Evolutionary conservation across 495 filamentous ascomycete species (phyloP).

Genomic region (Cercophora samala): DNA sequence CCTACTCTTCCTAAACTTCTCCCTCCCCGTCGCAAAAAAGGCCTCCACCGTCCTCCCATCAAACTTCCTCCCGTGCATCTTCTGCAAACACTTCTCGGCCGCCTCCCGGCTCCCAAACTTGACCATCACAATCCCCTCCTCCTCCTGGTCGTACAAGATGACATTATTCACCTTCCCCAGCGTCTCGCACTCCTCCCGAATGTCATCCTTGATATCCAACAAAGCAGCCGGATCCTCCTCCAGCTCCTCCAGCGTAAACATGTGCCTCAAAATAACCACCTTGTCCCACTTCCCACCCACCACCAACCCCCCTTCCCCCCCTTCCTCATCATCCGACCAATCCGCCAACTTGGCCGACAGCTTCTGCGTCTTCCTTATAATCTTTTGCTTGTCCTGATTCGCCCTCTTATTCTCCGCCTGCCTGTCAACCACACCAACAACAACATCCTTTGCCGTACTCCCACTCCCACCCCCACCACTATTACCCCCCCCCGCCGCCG

Average conservation of each 20-base stretch:
- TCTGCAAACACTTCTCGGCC: slow-evolving; percentile 67
- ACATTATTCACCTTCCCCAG: slow-evolving; percentile 88
- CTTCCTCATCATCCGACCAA: slow-evolving; percentile 80
- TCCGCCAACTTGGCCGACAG: slow-evolving; percentile 86
- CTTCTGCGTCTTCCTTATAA: slow-evolving; percentile 84
- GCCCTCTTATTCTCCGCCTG: neutral
- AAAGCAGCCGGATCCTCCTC: slow-evolving; percentile 79
- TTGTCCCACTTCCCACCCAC: slow-evolving; percentile 66
- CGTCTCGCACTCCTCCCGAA: slow-evolving; percentile 84
- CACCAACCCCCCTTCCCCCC: slow-evolving; percentile 29
- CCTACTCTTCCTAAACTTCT: slow-evolving; percentile 71
- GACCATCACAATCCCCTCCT: slow-evolving; percentile 83
- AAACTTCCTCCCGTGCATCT: slow-evolving; percentile 82
- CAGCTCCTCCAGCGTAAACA: slow-evolving; percentile 88
- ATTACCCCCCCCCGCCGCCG: no score
- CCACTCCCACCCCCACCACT: no score
- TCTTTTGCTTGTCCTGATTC: slow-evolving; percentile 73
- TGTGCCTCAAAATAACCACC: slow-evolving; percentile 83
- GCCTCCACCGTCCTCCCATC: slow-evolving; percentile 70
- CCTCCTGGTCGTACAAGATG: slow-evolving; percentile 81
- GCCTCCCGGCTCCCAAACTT: slow-evolving; percentile 66
- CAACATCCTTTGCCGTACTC: no score
- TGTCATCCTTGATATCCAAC: slow-evolving; percentile 90
- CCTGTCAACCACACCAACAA: no score
- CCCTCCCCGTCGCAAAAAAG: slow-evolving; percentile 68